Base-by-base conservation (phyloP, 306 rosid genomes). In the Corylus americana region DNA sequence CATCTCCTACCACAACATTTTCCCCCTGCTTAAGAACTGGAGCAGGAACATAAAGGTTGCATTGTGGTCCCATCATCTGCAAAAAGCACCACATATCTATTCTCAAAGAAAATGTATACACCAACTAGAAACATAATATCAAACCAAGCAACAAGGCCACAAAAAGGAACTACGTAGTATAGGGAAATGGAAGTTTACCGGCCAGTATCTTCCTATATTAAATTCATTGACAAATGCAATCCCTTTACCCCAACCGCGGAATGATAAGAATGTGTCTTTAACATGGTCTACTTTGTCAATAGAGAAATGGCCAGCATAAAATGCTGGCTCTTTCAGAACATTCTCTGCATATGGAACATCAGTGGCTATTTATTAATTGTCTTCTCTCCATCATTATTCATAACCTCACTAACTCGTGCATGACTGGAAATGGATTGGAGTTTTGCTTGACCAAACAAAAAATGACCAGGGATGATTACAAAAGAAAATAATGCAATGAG, bases 171-270 rank as follows among this genome's bases (percentile, higher is more conserved):
- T 74, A 35, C 22, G 12, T 50, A 48, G 80, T 57, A 69, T 74
- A 72, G 51, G 64, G 61, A 35, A 55, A 74, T 48, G 50, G 71
- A 14, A 53, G 18, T 85, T 79, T 92, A 92, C 98, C 92, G 93
- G 98, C 98, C 98, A 95, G 83, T 85, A 95, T 87, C 97, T 92
- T 84, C 98, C 98, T 1, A 95, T 55, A 74, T 91, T 91, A 81
- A 92, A 95, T 71, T 90, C 88, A 80, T 95, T 91, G 64, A 92
- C 83, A 80, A 85, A 90, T 29, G 86, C 98, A 74, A 95, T 64
- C 77, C 98, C 98, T 88, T 93, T 95, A 11, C 92, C 88, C 98
- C 97, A 92, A 7, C 87, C 93, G 7, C 55, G 80, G 77, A 95
- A 85, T 79, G 98, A 92, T 71, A 95, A 39, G 80, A 79, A 95